Conservation (phyloP, 305 asterid species). For the Solanum chacoense region DNA sequence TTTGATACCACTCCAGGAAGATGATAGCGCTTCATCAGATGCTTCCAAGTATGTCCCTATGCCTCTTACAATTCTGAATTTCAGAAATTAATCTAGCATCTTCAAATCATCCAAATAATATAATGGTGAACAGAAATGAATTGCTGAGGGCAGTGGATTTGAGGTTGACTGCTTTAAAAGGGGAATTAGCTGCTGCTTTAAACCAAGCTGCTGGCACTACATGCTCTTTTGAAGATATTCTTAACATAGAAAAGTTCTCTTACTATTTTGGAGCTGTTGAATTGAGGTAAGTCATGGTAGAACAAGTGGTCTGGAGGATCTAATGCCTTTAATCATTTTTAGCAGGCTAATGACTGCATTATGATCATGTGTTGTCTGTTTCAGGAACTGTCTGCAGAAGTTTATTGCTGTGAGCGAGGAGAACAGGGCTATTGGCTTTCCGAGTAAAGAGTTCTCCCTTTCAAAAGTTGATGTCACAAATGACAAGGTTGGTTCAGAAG, state of each 20-base stretch:
- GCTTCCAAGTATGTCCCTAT: conserved; percentile 67
- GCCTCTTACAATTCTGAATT: conserved; percentile 7
- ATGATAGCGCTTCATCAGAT: conserved; percentile 28
- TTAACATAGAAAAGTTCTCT: conserved; percentile 51
- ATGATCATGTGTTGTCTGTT: conserved; percentile 8
- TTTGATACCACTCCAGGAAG: conserved; percentile 43
- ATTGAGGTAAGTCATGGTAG: conserved; percentile 42
- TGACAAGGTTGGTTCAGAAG: conserved; percentile 18
- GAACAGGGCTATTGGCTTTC: conserved; percentile 14
- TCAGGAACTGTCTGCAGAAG: conserved; percentile 65
- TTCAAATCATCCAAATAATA: conserved; percentile 1
- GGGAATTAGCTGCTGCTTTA: conserved; percentile 52
- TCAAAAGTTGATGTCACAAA: conserved; percentile 4
- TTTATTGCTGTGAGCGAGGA: conserved; percentile 32
- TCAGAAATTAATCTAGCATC: conserved; percentile 6
- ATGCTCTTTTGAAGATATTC: conserved; percentile 47
- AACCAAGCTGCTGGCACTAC: conserved; percentile 49
- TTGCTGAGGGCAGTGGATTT: conserved; percentile 75
- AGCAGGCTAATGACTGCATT: background rate
- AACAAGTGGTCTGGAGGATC: background rate
- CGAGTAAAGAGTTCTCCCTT: conserved; percentile 12
- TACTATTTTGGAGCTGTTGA: conserved; percentile 64
- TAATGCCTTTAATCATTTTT: background rate
- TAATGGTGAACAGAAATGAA: conserved; percentile 54
- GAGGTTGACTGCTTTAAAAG: conserved; percentile 61